Conservation (phyloP, 164 flowering plant species). For the Magnolia changhungtana region DNA sequence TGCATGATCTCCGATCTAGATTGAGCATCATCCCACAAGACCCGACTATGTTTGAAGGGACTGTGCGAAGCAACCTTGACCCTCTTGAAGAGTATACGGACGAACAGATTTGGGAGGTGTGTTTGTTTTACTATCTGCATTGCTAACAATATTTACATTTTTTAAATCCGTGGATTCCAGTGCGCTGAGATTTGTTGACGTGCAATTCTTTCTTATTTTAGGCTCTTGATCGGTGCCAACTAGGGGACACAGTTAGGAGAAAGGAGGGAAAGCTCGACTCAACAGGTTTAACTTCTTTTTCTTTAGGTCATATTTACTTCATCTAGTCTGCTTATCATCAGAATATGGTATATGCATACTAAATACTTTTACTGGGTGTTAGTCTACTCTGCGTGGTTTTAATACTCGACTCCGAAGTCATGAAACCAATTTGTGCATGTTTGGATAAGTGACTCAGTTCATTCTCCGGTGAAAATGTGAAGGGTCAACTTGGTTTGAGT, state of each 20-base stretch:
- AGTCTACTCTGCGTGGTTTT: no score
- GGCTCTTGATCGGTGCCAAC: conserved; percentile 44
- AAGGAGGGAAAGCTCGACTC: conserved; percentile 35
- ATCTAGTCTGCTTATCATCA: no score
- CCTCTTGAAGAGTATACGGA: conserved; percentile 38
- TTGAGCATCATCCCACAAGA: conserved; percentile 47
- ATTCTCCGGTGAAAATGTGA: no score
- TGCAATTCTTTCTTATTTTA: conserved; percentile 13
- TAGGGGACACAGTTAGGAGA: conserved; percentile 35
- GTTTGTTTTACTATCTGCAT: neutral
- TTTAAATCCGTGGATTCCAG: neutral
- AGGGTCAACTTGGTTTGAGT: no score
- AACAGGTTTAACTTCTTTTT: conserved; percentile 25
- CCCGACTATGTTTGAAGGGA: conserved; percentile 47
- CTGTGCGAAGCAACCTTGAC: conserved; percentile 36
- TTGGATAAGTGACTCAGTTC: no score
- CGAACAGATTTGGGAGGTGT: conserved; percentile 46
- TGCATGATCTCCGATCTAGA: conserved; percentile 41
- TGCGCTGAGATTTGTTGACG: neutral
- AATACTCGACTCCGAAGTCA: no score
- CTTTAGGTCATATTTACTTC: neutral
- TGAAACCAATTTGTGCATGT: no score
- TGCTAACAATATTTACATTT: neutral
- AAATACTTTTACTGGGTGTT: neutral
- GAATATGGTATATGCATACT: neutral